Conservation (phyloP, 768 basidiomycete genomes). For the Suillus sp. region DNA sequence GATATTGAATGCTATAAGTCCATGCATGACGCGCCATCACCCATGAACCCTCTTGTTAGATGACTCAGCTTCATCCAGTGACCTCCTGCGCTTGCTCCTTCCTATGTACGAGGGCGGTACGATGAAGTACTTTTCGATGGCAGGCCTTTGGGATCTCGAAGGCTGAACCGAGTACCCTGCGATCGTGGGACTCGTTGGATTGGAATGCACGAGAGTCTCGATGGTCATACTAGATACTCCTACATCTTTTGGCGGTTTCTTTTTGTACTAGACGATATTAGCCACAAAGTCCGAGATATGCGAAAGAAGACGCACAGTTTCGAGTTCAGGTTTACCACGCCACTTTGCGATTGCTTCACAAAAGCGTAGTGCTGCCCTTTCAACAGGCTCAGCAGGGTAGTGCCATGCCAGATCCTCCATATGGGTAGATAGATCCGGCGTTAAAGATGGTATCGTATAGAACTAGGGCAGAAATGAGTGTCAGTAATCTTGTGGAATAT, state of each 20-base stretch:
- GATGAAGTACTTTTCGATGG: conserved; percentile 42
- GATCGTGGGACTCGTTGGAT: conserved; percentile 58
- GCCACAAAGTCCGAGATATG: conserved; percentile 24
- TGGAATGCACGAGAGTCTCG: conserved; percentile 71
- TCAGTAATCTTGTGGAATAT: conserved; percentile 9
- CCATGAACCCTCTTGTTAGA: conserved; percentile 26
- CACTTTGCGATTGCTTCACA: conserved; percentile 82
- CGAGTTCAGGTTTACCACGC: conserved; percentile 84
- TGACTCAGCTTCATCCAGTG: conserved; percentile 28
- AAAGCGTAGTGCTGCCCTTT: conserved; percentile 75
- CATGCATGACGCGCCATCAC: conserved; percentile 12
- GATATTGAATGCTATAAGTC: background rate
- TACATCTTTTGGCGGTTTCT: conserved; percentile 42
- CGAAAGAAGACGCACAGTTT: conserved; percentile 50
- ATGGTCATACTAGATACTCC: conserved; percentile 52
- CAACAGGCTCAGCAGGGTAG: conserved; percentile 81
- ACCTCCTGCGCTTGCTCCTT: conserved; percentile 32
- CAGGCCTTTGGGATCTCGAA: conserved; percentile 32
- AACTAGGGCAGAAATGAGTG: conserved; percentile 50
- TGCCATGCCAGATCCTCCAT: conserved; percentile 73
- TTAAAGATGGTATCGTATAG: conserved; percentile 69
- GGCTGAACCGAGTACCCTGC: conserved; percentile 26
- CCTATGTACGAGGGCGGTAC: conserved; percentile 18
- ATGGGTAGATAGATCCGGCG: conserved; percentile 76
- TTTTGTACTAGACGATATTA: conserved; percentile 51